Conservation (phyloP, 257 asterid species). For the Prunella vulgaris region DNA sequence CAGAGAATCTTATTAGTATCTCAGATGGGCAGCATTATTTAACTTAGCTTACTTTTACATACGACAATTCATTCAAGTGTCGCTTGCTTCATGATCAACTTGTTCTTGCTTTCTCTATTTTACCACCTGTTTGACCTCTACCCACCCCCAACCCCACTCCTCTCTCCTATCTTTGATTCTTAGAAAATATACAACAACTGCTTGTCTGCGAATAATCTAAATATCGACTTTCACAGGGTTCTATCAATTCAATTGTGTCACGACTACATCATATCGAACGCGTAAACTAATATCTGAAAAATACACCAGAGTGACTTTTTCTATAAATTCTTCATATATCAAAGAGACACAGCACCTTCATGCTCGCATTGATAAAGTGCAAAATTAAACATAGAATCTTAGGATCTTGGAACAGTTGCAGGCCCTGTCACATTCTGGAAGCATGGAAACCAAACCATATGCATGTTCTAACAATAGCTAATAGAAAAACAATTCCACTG, state of each 20-base stretch:
- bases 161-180: background rate
- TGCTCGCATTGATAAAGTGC: background rate
- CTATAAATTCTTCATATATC: background rate
- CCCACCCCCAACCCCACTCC: too few relatives aligned
- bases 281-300: background rate
- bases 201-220: background rate
- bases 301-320: background rate
- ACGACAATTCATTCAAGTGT: too few relatives aligned
- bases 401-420: background rate
- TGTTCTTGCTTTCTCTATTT: too few relatives aligned
- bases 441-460: background rate
- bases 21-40: background rate
- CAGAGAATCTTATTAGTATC: background rate
- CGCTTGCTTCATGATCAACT: too few relatives aligned
- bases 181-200: background rate
- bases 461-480: constrained; percentile 2
- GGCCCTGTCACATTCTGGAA: background rate
- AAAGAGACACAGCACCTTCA: background rate
- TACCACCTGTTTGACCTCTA: too few relatives aligned
- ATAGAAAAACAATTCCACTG: background rate
- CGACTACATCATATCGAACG: background rate
- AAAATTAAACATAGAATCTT: background rate
- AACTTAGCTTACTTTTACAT: too few relatives aligned
- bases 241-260: background rate
- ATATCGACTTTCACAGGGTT: background rate